Conservation (phyloP, 257 asterid species). For the Forsythia suspensa region DNA sequence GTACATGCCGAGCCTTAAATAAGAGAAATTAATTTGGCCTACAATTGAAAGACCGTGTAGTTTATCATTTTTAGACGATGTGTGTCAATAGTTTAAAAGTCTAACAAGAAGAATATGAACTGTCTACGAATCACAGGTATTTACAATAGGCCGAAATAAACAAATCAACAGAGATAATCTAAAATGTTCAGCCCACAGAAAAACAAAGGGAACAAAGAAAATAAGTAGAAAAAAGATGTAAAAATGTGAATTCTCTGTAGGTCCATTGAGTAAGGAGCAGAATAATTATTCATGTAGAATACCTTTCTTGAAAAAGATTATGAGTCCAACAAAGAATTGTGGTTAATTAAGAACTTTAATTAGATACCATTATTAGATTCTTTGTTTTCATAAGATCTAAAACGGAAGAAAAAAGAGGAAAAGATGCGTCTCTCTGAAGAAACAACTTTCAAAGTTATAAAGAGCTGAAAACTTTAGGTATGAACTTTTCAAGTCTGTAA, state of each 20-base stretch:
- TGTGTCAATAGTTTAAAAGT: neutral
- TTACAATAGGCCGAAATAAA: neutral
- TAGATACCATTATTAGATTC: neutral
- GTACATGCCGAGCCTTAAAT: no score
- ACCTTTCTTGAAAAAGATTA: neutral
- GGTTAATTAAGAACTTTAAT: neutral
- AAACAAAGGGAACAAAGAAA: slow-evolving; percentile 4
- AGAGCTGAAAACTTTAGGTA: slow-evolving; percentile 34
- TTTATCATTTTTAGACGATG: neutral
- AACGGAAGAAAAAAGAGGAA: neutral
- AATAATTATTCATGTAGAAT: neutral
- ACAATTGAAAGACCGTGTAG: no score
- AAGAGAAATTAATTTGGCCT: no score
- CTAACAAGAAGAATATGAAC: neutral
- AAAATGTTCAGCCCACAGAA: neutral
- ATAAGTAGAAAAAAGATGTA: neutral
- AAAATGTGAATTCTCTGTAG: neutral
- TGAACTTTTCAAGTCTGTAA: slow-evolving; percentile 40
- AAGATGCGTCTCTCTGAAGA: slow-evolving; percentile 11
- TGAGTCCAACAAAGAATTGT: neutral
- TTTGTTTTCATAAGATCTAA: neutral
- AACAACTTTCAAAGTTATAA: slow-evolving; percentile 36
- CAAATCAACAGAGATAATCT: neutral
- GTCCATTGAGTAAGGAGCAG: neutral
- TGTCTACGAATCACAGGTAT: neutral